phyloP scores from a whole-genome alignment of 140 eudicot species.

The Cichorium intybus region DNA sequence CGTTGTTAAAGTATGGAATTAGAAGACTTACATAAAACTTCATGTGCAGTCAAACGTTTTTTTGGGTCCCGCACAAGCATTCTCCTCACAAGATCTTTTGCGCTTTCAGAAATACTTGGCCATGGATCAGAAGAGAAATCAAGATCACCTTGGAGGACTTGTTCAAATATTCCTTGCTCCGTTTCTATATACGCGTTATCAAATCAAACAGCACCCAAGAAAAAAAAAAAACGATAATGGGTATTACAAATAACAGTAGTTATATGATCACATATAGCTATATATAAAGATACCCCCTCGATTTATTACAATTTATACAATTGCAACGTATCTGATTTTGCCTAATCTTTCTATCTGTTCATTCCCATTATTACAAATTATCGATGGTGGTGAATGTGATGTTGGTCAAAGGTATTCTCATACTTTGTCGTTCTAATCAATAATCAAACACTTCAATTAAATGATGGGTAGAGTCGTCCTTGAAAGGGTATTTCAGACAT shows the following conservation, averaged over 20 bases:
- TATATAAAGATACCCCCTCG: neutral
- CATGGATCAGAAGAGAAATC: slow-evolving; percentile 88
- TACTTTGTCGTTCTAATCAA: too few relatives aligned
- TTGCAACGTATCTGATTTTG: slow-evolving; percentile 1
- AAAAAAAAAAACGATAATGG: neutral
- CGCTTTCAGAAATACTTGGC: slow-evolving; percentile 86
- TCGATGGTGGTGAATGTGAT: neutral
- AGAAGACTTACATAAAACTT: slow-evolving; percentile 73
- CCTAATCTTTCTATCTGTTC: neutral
- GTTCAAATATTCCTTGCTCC: slow-evolving; percentile 91
- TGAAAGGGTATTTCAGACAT: slow-evolving; percentile 6
- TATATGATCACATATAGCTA: neutral
- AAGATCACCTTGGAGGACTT: slow-evolving; percentile 81
- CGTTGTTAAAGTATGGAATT: neutral
- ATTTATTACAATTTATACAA: neutral
- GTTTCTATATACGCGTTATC: slow-evolving; percentile 41
- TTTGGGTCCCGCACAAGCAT: slow-evolving; percentile 83
- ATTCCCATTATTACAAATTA: slow-evolving; percentile 3
- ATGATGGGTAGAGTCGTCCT: neutral
- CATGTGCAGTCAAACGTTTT: slow-evolving; percentile 70
- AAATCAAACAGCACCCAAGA: neutral
- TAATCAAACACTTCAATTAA: too few relatives aligned
- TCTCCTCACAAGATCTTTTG: slow-evolving; percentile 84
- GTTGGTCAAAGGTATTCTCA: too few relatives aligned
- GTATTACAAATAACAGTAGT: slow-evolving; percentile 3